Base-by-base conservation (phyloP, 805 yeast genomes). In the Candida caryicola region DNA sequence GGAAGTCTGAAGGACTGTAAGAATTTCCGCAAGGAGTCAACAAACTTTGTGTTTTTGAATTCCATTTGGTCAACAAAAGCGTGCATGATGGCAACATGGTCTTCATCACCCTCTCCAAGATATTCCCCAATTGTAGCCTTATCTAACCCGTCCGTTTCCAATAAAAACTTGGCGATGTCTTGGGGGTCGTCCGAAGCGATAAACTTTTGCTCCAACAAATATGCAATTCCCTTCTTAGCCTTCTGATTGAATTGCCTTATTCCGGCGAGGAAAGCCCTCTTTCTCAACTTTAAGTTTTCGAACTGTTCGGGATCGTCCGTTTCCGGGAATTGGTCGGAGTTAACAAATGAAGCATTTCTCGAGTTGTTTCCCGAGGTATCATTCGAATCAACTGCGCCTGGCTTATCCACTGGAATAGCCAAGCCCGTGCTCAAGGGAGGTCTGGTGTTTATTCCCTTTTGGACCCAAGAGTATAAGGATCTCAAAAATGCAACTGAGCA, bases 1-100 rank as follows among this genome's bases (percentile, higher is more conserved):
- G 99, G 99, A 43, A 93, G 73, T 59, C 99, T 74, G 66, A 93
- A 95, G 33, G 79, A 74, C 55, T 95, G 99, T 42, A 93, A 71
- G 54, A 88, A 88, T 12, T 66, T 69, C 49, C 99, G 76, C 67
- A 93, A 69, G 0, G 98, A 95, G 49, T 83, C 95, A 12, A 90
- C 89, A 55, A 93, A 89, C 1, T 79, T 68, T 47, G 74, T 58
- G 23, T 73, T 71, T 4, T 74, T 64, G 59, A 93, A 91, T 39
- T 89, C 86, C 81, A 93, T 82, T 46, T 74, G 66, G 55, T 90
- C 96, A 19, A 91, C 95, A 66, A 93, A 93, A 4, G 88, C 84
- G 60, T 90, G 96, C 97, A 91, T 89, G 27, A 83, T 79, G 3
- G 82, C 81, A 44, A 87, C 77, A 57, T 87, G 83, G 33, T 73